A percentile compares a stretch with the other conserved stretches of the same genome.
phyloP scores from a whole-genome alignment of 192 early-diverging fungal genomes.

The Backusella sp. region DNA sequence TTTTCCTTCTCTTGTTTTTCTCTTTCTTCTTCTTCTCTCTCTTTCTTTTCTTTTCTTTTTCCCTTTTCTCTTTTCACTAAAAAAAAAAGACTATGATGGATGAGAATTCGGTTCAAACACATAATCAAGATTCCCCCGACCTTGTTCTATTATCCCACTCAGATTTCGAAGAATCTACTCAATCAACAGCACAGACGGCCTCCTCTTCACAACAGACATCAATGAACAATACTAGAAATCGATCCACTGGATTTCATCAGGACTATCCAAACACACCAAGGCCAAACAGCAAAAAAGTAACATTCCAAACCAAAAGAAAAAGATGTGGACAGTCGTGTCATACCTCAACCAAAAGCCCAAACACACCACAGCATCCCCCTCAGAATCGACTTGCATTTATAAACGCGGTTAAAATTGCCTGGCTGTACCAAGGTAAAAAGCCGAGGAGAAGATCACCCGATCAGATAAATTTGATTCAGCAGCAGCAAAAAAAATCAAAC shows the following conservation, averaged over 20 bases:
- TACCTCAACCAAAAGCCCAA: not conserved
- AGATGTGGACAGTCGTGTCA: not conserved
- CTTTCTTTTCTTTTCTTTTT: not conserved
- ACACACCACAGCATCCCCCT: not conserved
- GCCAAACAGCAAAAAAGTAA: not conserved
- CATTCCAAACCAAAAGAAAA: not conserved
- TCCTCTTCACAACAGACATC: not conserved
- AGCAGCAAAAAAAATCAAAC: not conserved
- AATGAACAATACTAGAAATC: not conserved
- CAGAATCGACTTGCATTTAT: constrained; percentile 13
- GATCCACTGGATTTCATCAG: not conserved
- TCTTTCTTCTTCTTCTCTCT: not conserved
- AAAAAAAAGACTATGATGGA: not conserved
- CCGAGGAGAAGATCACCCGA: not conserved
- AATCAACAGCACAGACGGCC: not conserved
- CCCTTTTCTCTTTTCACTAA: not conserved
- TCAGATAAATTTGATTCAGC: not conserved
- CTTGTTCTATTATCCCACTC: not conserved
- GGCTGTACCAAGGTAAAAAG: constrained; percentile 7
- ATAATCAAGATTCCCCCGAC: constrained; percentile 3
- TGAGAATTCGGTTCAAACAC: constrained; percentile 13
- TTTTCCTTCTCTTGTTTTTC: not conserved
- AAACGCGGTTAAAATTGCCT: constrained; percentile 11
- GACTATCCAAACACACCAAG: constrained; percentile 5
- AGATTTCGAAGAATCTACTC: not conserved